Evolutionary conservation across 176 grass and related monocot species (phyloP), one percentile per base, ranked within the genome.

Genomic region (Musa schizocarpa): DNA sequence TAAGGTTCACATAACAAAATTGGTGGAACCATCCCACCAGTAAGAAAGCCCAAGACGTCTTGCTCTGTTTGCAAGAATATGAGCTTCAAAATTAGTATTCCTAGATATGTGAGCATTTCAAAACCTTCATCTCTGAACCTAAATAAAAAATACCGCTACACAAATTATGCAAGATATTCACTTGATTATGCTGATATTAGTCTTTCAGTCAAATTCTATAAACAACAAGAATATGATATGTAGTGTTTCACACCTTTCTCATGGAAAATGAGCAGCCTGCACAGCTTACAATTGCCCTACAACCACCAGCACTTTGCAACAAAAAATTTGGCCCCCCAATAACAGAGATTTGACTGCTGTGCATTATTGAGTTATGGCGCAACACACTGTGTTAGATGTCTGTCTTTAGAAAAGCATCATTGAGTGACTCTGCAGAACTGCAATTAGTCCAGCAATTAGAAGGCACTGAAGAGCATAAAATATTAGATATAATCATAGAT

Each of bases 271-370:
- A 90, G 78, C 82, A 76, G 68, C 94, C 90, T 78, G 75, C 57
- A 85, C 88, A 86, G 75, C 69, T 89, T 65, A 98, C 59, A 75
- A 98, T 87, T 86, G 90, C 88, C 59, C 94, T 90, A 20, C 94
- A 98, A 77, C 91, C 94, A 71, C 94, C 94, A 86, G 90, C 94
- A 87, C 34, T 98, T 93, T 78, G 94, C 94, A 76, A 98, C 90
- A 69, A 85, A 98, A 85, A 93, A 88, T 11, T 86, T 93, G 76
- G 89, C 90, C 78, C 77, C 3, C 84, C n/a, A 89, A 68, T 70
- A 93, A 72, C 51, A 98, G 20, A 65, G 90, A 86, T 63, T 88
- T 83, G 69, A 93, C 74, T 73, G 90, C 90, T 6, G 90, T 93
- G 82, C 90, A 98, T 90, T 90, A 88, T 98, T 67, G 86, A 89